Conservation (phyloP, 1,284 basidiomycete genomes). For the Sanguinoderma infundibulare region DNA sequence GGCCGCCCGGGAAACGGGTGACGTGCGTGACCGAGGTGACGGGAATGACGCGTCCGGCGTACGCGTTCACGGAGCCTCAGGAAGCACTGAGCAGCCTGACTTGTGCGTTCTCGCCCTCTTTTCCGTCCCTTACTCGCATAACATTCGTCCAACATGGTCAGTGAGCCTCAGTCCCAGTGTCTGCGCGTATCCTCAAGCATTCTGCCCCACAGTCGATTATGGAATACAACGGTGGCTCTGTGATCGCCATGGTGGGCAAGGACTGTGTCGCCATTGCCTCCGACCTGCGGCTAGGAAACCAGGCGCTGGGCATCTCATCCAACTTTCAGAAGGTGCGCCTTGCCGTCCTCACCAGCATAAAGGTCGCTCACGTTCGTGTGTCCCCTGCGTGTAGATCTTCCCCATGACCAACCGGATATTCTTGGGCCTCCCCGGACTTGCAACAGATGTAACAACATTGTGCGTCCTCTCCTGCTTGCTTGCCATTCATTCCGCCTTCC, state of each 20-base stretch:
- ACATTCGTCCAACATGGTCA: slow-evolving; percentile 19
- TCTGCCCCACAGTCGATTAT: slow-evolving; percentile 66
- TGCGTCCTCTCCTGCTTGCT: slow-evolving; percentile 42
- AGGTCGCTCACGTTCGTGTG: background rate
- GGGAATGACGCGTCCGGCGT: slow-evolving; percentile 18
- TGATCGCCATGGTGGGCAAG: slow-evolving; percentile 99
- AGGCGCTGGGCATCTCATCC: slow-evolving; percentile 86
- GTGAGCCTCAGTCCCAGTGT: background rate
- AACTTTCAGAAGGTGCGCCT: slow-evolving; percentile 90
- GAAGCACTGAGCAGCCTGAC: background rate
- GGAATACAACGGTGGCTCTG: slow-evolving; percentile 95
- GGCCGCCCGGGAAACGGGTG: slow-evolving; percentile 12
- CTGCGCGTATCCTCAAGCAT: background rate
- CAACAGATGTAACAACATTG: slow-evolving; percentile 93
- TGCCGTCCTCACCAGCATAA: background rate
- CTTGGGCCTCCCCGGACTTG: slow-evolving; percentile 92
- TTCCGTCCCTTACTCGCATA: background rate
- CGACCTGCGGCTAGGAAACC: slow-evolving; percentile 92
- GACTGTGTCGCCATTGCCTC: slow-evolving; percentile 99
- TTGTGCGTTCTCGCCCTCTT: slow-evolving; percentile 4
- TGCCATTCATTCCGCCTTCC: background rate
- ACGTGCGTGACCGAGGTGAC: background rate
- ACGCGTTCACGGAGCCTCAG: slow-evolving; percentile 8
- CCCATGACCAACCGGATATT: slow-evolving; percentile 93
- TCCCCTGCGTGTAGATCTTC: slow-evolving; percentile 71